Evolutionary conservation across 1,284 basidiomycete species (phyloP).

Genomic region (Microbotryum lychnidis-dioicae): DNA sequence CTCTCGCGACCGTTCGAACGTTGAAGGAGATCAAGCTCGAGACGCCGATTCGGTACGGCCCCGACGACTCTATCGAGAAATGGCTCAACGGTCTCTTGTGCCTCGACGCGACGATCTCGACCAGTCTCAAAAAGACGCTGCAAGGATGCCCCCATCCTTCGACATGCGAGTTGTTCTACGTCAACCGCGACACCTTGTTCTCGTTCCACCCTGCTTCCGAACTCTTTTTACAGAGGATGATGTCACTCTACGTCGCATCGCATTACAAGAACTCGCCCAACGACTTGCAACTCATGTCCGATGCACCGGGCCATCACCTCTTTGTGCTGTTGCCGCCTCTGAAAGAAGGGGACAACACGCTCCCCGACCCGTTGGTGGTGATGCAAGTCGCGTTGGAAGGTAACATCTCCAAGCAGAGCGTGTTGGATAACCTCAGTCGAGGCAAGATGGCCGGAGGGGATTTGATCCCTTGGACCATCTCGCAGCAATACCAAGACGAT

Average conservation of each 20-base stretch:
- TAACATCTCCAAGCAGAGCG: slow-evolving; percentile 74
- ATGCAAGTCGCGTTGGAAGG: slow-evolving; percentile 94
- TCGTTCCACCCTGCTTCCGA: slow-evolving; percentile 95
- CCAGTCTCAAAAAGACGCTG: slow-evolving; percentile 47
- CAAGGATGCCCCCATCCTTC: slow-evolving; percentile 88
- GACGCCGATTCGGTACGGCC: slow-evolving; percentile 86
- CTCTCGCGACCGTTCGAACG: slow-evolving; percentile 53
- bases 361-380: slow-evolving; percentile 91
- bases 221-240: slow-evolving; percentile 94
- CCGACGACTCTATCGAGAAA: slow-evolving; percentile 81
- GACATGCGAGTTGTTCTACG: slow-evolving; percentile 89
- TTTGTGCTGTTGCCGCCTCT: slow-evolving; percentile 92
- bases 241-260: slow-evolving; percentile 91
- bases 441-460: slow-evolving; percentile 83
- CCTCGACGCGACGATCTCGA: slow-evolving; percentile 75
- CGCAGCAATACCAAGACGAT: slow-evolving; percentile 93
- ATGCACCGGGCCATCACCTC: slow-evolving; percentile 92
- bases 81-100: slow-evolving; percentile 92
- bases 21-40: slow-evolving; percentile 91
- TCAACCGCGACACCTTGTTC: slow-evolving; percentile 93
- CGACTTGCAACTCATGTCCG: slow-evolving; percentile 90
- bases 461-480: slow-evolving; percentile 95
- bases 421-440: slow-evolving; percentile 74
- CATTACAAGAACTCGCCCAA: slow-evolving; percentile 99
- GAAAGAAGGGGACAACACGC: slow-evolving; percentile 69